phyloP scores from a whole-genome alignment of 352 stramenopile genomes.

The Phytophthora pluvialis region DNA sequence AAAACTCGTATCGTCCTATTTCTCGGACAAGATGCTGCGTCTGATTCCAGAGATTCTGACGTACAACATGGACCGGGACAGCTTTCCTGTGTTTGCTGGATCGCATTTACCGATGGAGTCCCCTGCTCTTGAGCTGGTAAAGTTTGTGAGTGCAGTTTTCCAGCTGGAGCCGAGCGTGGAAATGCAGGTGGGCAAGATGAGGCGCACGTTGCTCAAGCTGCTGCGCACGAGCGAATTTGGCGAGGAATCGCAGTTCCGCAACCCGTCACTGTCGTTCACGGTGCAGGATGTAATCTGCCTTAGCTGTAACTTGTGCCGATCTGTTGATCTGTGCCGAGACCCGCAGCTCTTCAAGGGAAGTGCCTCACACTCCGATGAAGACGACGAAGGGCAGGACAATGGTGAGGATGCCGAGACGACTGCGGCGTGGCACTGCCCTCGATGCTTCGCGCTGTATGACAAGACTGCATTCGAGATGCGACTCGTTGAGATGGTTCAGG shows the following conservation, averaged over 20 bases:
- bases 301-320: constrained; percentile 94
- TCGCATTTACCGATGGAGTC: constrained; percentile 85
- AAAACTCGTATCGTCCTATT: constrained; percentile 71
- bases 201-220: constrained; percentile 91
- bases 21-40: constrained; percentile 81
- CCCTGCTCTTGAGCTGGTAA: constrained; percentile 97
- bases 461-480: constrained; percentile 89
- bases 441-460: constrained; percentile 93
- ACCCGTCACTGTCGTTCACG: constrained; percentile 95
- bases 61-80: constrained; percentile 66
- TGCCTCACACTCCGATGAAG: constrained; percentile 27
- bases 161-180: constrained; percentile 93
- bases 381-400: constrained; percentile 34
- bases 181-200: constrained; percentile 91
- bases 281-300: constrained; percentile 97
- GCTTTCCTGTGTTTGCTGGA: constrained; percentile 87
- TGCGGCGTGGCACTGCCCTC: constrained; percentile 89
- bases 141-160: constrained; percentile 94
- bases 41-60: constrained; percentile 80
- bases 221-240: constrained; percentile 77
- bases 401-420: constrained; percentile 22
- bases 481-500: constrained; percentile 91
- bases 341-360: constrained; percentile 89
- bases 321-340: constrained; percentile 98
- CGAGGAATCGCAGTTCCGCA: constrained; percentile 90